Conservation (phyloP, 1,284 basidiomycete genomes). For the Ganoderma boninense region DNA sequence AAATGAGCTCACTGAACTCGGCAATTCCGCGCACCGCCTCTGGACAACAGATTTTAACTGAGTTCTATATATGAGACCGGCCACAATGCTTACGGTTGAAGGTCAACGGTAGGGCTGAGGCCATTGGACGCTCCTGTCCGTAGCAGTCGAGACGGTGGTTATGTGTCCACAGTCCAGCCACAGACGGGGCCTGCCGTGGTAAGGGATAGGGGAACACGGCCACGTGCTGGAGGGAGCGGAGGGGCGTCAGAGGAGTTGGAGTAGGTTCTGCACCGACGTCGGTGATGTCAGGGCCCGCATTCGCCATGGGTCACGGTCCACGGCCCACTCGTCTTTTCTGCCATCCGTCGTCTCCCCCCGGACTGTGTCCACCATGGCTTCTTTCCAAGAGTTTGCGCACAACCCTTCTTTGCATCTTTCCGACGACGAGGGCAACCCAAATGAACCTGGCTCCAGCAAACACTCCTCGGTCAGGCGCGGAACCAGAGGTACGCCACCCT, state of each 20-base stretch:
- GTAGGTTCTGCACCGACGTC: slow-evolving; percentile 9
- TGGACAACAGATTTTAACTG: slow-evolving; percentile 37
- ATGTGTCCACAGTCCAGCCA: too few relatives aligned
- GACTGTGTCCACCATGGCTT: slow-evolving; percentile 18
- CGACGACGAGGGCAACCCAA: slow-evolving; percentile 34
- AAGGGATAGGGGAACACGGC: slow-evolving; percentile 2
- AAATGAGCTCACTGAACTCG: slow-evolving; percentile 64
- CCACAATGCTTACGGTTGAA: slow-evolving; percentile 44
- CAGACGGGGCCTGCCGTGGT: background rate
- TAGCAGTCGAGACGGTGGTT: too few relatives aligned
- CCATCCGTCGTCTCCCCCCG: slow-evolving; percentile 13
- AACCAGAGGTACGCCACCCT: slow-evolving; percentile 61
- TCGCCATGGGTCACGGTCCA: background rate
- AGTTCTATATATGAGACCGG: background rate
- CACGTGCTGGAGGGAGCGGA: slow-evolving; percentile 19
- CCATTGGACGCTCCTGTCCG: slow-evolving; percentile 20
- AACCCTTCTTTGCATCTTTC: slow-evolving; percentile 22
- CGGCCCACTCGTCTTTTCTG: background rate
- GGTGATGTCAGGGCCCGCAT: slow-evolving; percentile 28
- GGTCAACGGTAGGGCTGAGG: slow-evolving; percentile 38
- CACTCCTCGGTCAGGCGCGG: slow-evolving; percentile 57
- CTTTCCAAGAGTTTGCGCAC: slow-evolving; percentile 20
- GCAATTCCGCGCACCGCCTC: slow-evolving; percentile 67
- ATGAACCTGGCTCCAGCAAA: slow-evolving; percentile 33
- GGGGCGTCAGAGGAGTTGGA: slow-evolving; percentile 10